Evolutionary conservation across 768 basidiomycete genomes (phyloP).

Genomic region (Dioszegia crocea): DNA sequence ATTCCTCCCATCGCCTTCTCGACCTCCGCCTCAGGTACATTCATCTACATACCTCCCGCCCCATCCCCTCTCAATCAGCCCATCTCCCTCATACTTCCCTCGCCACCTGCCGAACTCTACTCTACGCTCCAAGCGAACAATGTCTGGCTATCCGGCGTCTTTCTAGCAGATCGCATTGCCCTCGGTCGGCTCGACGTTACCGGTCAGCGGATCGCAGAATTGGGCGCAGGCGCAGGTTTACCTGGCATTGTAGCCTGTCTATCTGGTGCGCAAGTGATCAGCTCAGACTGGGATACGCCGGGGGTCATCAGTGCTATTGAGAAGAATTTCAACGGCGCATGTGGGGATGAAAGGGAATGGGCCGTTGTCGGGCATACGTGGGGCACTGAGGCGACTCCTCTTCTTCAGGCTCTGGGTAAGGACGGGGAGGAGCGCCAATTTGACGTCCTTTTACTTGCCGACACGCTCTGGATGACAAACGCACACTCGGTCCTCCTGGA

Average conservation of each 20-base stretch:
- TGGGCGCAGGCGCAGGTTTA: conserved; percentile 46
- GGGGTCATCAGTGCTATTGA: conserved; percentile 24
- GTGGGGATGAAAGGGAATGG: conserved; percentile 16
- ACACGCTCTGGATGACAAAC: conserved; percentile 44
- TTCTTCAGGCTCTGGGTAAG: not conserved
- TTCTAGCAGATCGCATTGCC: conserved; percentile 38
- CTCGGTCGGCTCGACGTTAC: conserved; percentile 4
- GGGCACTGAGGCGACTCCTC: conserved; percentile 23
- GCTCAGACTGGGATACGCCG: conserved; percentile 41
- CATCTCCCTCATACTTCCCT: conserved; percentile 31
- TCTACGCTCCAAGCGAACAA: conserved; percentile 43
- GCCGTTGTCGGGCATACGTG: conserved; percentile 40
- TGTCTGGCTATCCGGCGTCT: conserved; percentile 42
- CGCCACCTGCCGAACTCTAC: conserved; percentile 37
- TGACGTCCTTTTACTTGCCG: conserved; percentile 43
- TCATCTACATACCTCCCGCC: conserved; percentile 18
- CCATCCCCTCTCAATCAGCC: not conserved
- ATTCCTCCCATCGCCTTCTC: conserved; percentile 41
- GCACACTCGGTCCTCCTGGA: conserved; percentile 38
- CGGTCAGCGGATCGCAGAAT: conserved; percentile 27
- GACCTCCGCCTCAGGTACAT: conserved; percentile 8
- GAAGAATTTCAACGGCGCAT: conserved; percentile 21
- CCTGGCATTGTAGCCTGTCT: conserved; percentile 31
- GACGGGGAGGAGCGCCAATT: conserved; percentile 14
- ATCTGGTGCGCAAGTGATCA: conserved; percentile 21